These are phyloP conservation scores for Monilinia fructigena DNA, from an alignment of 2,329 filamentous ascomycete species.

Conservation along the genomic window DNA sequence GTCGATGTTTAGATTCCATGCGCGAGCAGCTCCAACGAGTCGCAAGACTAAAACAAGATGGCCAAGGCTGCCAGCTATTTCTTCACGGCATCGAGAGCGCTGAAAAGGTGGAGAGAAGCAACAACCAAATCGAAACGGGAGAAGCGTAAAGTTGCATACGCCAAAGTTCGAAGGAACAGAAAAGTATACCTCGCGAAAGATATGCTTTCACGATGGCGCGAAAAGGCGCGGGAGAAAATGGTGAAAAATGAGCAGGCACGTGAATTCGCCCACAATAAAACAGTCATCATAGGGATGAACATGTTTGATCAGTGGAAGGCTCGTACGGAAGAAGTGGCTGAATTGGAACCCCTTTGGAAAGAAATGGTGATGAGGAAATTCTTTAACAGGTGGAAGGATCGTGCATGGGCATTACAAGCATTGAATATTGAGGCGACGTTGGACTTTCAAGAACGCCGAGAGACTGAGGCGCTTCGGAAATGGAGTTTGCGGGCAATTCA, in stretches of 20 bases:
- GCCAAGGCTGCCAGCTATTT: constrained; percentile 38
- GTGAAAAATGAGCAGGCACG: constrained; percentile 37
- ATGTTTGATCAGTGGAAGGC: constrained; percentile 39
- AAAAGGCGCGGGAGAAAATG: constrained; percentile 31
- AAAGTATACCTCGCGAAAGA: constrained; percentile 37
- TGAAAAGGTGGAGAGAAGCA: constrained; percentile 38
- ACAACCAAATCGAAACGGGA: constrained; percentile 35
- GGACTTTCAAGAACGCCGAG: constrained; percentile 35
- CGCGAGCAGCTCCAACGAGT: constrained; percentile 29
- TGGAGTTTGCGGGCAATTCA: constrained; percentile 39
- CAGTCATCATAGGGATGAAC: constrained; percentile 35
- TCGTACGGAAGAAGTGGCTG: constrained; percentile 33
- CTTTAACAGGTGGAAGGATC: constrained; percentile 35
- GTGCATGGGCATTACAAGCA: constrained; percentile 29
- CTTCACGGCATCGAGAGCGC: constrained; percentile 34
- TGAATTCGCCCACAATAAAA: constrained; percentile 33
- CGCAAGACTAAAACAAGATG: constrained; percentile 31
- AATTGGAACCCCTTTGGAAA: constrained; percentile 33
- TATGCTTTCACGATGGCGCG: constrained; percentile 34
- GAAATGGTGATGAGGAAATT: constrained; percentile 33
- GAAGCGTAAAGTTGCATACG: constrained; percentile 38
- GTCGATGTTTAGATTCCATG: constrained; percentile 31
- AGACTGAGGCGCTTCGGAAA: constrained; percentile 36
- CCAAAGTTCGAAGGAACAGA: constrained; percentile 35
- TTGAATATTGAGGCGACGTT: constrained; percentile 36